phyloP scores from a whole-genome alignment of 176 grass and related monocot species.

The Oryza australiensis region DNA sequence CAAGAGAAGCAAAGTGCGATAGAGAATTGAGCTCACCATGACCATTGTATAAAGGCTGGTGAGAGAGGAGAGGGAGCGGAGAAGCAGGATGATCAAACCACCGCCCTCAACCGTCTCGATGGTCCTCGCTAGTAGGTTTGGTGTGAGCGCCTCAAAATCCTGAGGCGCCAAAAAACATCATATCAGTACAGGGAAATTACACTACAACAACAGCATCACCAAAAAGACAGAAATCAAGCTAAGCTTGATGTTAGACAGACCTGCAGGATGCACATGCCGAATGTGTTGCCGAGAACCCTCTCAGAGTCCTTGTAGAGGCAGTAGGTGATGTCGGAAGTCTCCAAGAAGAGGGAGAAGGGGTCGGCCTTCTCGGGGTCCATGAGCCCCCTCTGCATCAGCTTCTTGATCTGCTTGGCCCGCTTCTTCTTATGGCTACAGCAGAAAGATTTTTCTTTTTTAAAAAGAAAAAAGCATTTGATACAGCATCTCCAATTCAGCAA shows the following conservation, averaged over 20 bases:
- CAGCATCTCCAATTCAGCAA: neutral
- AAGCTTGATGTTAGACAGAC: constrained; percentile 32
- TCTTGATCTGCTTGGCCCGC: constrained; percentile 90
- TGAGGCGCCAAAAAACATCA: constrained; percentile 25
- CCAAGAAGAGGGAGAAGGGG: constrained; percentile 85
- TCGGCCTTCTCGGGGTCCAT: constrained; percentile 91
- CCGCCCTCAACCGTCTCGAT: constrained; percentile 94
- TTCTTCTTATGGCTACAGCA: constrained; percentile 77
- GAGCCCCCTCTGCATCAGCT: constrained; percentile 80
- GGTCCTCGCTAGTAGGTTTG: constrained; percentile 82
- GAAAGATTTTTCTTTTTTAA: neutral
- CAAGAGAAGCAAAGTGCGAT: neutral
- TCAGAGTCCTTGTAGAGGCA: constrained; percentile 88
- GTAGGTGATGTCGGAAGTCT: constrained; percentile 80
- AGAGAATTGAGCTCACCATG: constrained; percentile 64
- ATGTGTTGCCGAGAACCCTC: constrained; percentile 92
- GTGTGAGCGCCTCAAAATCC: constrained; percentile 94
- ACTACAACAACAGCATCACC: neutral
- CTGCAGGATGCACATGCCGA: constrained; percentile 98
- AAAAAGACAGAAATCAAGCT: constrained; percentile 1
- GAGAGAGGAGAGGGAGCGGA: constrained; percentile 81
- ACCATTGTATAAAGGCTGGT: constrained; percentile 93
- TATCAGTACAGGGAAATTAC: neutral
- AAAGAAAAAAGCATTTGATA: neutral
- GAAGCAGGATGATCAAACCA: constrained; percentile 81